These are phyloP conservation scores for Quercus parvula DNA, from an alignment of 306 rosid genomes.

Conservation along the genomic window DNA sequence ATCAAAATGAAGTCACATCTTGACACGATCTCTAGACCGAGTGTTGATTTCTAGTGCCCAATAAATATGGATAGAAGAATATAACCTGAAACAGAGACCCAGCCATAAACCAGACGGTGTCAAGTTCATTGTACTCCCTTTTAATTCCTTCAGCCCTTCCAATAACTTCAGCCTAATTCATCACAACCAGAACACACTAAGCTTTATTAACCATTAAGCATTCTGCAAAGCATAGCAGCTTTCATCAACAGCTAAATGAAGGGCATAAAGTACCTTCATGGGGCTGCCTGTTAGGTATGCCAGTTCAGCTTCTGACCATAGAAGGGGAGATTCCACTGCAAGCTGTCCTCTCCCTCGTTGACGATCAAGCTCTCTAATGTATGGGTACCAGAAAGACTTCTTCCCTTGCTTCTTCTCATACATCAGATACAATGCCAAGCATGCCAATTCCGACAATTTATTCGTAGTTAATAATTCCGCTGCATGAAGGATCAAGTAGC, in stretches of 20 bases:
- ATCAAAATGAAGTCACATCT: conserved; percentile 17
- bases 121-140: conserved; percentile 94
- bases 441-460: conserved; percentile 95
- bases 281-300: conserved; percentile 87
- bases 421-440: conserved; percentile 97
- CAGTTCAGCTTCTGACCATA: conserved; percentile 88
- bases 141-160: conserved; percentile 86
- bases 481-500: conserved; percentile 41
- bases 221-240: conserved; percentile 9
- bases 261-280: conserved; percentile 57
- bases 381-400: conserved; percentile 94
- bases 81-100: conserved; percentile 95
- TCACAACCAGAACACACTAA: conserved; percentile 25
- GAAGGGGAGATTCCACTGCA: conserved; percentile 88
- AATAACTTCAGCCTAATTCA: conserved; percentile 69
- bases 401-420: conserved; percentile 99
- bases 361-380: conserved; percentile 92
- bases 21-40: not conserved
- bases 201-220: conserved; percentile 19
- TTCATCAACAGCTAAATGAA: not conserved
- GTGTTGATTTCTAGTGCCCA: not conserved
- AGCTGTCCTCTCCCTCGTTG: conserved; percentile 95
- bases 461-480: conserved; percentile 95
- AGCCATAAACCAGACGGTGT: conserved; percentile 99
- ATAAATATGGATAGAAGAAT: not conserved